Base-by-base conservation (phyloP, 2,329 filamentous ascomycete species). In the Ramularia collo-cygni region DNA sequence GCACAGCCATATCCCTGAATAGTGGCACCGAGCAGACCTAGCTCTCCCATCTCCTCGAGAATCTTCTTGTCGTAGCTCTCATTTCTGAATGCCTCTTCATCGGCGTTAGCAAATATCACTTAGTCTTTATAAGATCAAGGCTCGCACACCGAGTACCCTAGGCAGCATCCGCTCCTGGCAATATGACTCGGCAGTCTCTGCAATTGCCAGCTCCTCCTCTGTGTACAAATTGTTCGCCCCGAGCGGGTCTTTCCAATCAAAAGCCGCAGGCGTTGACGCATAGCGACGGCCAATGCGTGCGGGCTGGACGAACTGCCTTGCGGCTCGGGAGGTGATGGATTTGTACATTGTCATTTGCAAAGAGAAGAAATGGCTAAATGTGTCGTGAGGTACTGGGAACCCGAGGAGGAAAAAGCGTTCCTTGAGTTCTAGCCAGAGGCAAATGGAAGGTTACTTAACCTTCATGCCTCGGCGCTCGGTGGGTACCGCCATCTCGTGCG, bases 191-290 rank as follows among this genome's bases (percentile, higher is more conserved):
- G 90, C 90, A 4, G 87, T 94, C 56, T 95, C 87, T 29, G 83
- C 75, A 51, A 98, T 90, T 10, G 89, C 87, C 50, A 86, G 61
- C 64, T 98, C 92, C 44, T 98, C 92, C 51, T 94, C 85, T 1
- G 88, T 95, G 56, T 88, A 76, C 31, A 95, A 67, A 57, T 79
- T 83, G 56, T 79, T 80, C 26, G 81, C 73, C 17, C 74, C 75
- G 43, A 98, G 71, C 14, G 92, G 89, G 60, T 98, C 92, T 62
- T 92, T 77, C 90, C 92, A 98, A 63, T 94, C 80, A 63, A 95
- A 96, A 4, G 63, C 39, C 17, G 63, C 62, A 19, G 67, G 65
- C 24, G 68, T 56, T 64, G 65, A 47, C 12, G 65, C 56, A 57
- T 65, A 55, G 32, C 68, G 64, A 37, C 60, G 65, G 38, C 50